A percentile compares a stretch with the other conserved stretches of the same genome.
These are phyloP conservation scores for Brassica balearica DNA, from an alignment of 441 rosid genomes.

Conservation along the genomic window DNA sequence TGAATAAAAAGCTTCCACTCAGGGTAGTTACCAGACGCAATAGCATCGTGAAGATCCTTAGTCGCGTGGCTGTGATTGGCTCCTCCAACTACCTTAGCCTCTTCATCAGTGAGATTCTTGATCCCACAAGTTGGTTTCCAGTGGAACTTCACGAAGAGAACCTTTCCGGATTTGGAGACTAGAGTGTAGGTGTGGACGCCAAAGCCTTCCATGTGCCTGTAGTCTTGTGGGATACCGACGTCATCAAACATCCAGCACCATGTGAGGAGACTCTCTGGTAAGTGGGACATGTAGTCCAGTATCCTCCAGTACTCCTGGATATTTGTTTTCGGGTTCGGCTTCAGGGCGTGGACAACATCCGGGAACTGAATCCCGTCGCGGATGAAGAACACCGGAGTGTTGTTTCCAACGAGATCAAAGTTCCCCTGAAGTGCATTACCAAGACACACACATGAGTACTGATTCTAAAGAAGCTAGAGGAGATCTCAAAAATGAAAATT, in stretches of 20 bases:
- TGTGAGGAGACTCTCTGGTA: slow-evolving; percentile 90
- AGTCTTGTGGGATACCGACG: slow-evolving; percentile 87
- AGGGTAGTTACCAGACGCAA: slow-evolving; percentile 87
- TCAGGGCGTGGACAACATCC: slow-evolving; percentile 82
- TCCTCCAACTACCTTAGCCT: slow-evolving; percentile 90
- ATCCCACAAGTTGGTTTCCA: slow-evolving; percentile 97
- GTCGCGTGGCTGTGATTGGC: slow-evolving; percentile 97
- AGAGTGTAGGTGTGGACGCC: slow-evolving; percentile 92
- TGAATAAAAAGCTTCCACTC: slow-evolving; percentile 97
- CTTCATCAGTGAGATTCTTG: slow-evolving; percentile 85
- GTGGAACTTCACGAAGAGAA: slow-evolving; percentile 83
- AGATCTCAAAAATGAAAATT: slow-evolving; percentile 31
- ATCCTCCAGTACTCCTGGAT: slow-evolving; percentile 96
- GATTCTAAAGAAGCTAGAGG: slow-evolving; percentile 12
- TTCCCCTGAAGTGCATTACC: slow-evolving; percentile 62
- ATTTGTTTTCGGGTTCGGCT: slow-evolving; percentile 94
- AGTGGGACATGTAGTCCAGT: slow-evolving; percentile 88
- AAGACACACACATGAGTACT: slow-evolving; percentile 32
- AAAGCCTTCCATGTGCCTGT: slow-evolving; percentile 96
- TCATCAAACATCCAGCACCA: slow-evolving; percentile 89
- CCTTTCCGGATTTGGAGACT: slow-evolving; percentile 80
- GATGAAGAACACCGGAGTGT: slow-evolving; percentile 88
- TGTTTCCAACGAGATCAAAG: slow-evolving; percentile 96
- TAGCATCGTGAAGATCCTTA: slow-evolving; percentile 87
- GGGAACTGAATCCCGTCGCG: slow-evolving; percentile 97